A percentile compares a stretch with the other conserved stretches of the same genome.
phyloP scores from a whole-genome alignment of 768 basidiomycete species.

The Tubosaeta sp. region DNA sequence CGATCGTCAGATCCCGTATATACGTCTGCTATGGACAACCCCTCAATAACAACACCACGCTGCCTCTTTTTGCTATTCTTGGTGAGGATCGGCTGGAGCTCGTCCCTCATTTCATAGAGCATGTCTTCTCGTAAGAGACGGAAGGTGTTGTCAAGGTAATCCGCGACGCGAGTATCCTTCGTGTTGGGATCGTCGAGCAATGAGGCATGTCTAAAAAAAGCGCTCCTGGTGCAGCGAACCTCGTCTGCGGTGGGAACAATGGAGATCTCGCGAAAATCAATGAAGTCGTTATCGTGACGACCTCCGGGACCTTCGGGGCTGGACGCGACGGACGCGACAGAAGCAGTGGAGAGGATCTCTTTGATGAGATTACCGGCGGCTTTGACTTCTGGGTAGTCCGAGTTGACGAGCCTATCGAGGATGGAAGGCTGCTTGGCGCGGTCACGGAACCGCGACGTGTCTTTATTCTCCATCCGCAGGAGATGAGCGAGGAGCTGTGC shows the following conservation, averaged over 20 bases:
- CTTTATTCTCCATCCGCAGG: slow-evolving; percentile 35
- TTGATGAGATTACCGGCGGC: slow-evolving; percentile 38
- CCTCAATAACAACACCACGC: slow-evolving; percentile 37
- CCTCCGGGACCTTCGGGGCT: slow-evolving; percentile 46
- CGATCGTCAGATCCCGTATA: slow-evolving; percentile 27
- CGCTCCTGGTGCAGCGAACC: slow-evolving; percentile 37
- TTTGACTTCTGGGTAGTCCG: slow-evolving; percentile 20
- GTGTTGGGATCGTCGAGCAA: slow-evolving; percentile 42
- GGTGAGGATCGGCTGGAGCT: slow-evolving; percentile 40
- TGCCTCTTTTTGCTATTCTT: slow-evolving; percentile 36
- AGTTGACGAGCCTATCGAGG: slow-evolving; percentile 24
- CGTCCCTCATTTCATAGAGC: slow-evolving; percentile 54
- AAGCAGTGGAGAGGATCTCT: slow-evolving; percentile 32
- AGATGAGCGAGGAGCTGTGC: slow-evolving; percentile 50
- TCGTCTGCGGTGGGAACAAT: slow-evolving; percentile 64
- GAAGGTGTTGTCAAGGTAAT: slow-evolving; percentile 64
- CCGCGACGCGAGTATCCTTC: slow-evolving; percentile 35
- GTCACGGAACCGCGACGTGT: slow-evolving; percentile 35
- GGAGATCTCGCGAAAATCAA: slow-evolving; percentile 55
- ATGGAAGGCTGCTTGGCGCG: slow-evolving; percentile 33
- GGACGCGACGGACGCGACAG: slow-evolving; percentile 14
- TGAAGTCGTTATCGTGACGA: slow-evolving; percentile 66
- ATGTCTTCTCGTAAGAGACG: slow-evolving; percentile 62
- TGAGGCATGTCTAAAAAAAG: slow-evolving; percentile 47
- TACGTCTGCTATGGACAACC: slow-evolving; percentile 35